Base-by-base conservation (phyloP, 1,284 basidiomycete genomes). In the Boletus subluridellus region DNA sequence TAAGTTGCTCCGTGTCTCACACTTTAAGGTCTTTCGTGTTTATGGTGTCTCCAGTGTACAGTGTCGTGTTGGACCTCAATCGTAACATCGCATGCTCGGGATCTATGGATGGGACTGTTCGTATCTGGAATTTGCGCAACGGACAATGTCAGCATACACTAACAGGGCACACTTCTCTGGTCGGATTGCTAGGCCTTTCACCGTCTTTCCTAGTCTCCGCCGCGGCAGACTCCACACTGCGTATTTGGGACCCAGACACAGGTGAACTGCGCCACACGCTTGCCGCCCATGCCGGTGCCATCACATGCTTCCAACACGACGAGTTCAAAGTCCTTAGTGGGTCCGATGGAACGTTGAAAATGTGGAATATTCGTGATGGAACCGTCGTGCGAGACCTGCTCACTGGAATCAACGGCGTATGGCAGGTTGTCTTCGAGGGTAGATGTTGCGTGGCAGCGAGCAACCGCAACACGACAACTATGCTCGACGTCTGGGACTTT, bases 291-390 rank as follows among this genome's bases (percentile, higher is more conserved):
- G 89, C 90, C 4, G 94, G 94, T 26, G 94, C 95, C 12, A 97
- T 98, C 67, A 97, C 95, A 8, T 98, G 95, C 74, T 97, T 97
- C 83, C 92, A 95, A 74, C 95, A 97, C 68, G 95, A 97, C 70
- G 95, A 97, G 71, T 92, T 92, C 80, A 96, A 96, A 72, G 92
- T 98, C 52, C 81, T 98, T 46, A 92, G 89, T 65, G 95, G 95
- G 8, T 92, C 89, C 11, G 95, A 97, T 67, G 95, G 95, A n/a
- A 94, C 92, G 45, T 80, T 98, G 64, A 97, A 97, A 80, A 90
- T 97, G 84, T 98, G 95, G 95, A 91, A 97, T 71, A 83, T 95
- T 60, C 79, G 86, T 49, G 90, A 94, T 58, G 94, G 95, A 30
- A 82, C 82, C 0, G 86, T 92, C 54, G 86, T 93, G 21, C 82